These are phyloP conservation scores for Astraeus odoratus DNA, from an alignment of 768 basidiomycete genomes.

Conservation along the genomic window DNA sequence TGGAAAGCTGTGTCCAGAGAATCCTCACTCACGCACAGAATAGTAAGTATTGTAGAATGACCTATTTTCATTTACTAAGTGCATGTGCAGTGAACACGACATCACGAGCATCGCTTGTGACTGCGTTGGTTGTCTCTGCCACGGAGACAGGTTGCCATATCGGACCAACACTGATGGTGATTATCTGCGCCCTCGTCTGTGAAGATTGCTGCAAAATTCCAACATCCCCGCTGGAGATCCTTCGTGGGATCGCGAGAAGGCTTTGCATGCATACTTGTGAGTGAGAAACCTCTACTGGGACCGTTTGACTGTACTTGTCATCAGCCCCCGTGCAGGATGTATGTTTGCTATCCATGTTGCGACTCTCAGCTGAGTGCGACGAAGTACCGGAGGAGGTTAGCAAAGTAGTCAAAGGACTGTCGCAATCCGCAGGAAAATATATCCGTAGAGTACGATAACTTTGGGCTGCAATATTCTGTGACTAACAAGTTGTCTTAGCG, in stretches of 20 bases:
- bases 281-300: conserved; percentile 19
- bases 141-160: conserved; percentile 30
- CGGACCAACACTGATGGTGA: conserved; percentile 58
- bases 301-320: not conserved
- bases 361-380: conserved; percentile 54
- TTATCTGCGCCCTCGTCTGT: conserved; percentile 61
- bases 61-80: conserved; percentile 3
- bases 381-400: conserved; percentile 42
- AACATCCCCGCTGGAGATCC: conserved; percentile 41
- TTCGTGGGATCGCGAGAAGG: conserved; percentile 39
- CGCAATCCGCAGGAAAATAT: conserved; percentile 41
- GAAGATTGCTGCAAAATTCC: conserved; percentile 51
- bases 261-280: conserved; percentile 38
- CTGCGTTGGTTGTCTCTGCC: conserved; percentile 39
- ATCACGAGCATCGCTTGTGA: conserved; percentile 39
- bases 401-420: conserved; percentile 36
- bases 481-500: conserved; percentile 38
- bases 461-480: not conserved
- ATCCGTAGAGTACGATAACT: conserved; percentile 47
- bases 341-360: conserved; percentile 64
- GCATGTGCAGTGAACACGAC: conserved; percentile 29
- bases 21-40: conserved; percentile 44
- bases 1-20: conserved; percentile 52
- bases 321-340: conserved; percentile 70
- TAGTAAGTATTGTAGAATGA: conserved; percentile 32